A percentile compares a stretch with the other conserved stretches of the same genome.
These are phyloP conservation scores for Aspergillus sclerotioniger DNA, from an alignment of 495 filamentous ascomycete species.

Conservation along the genomic window DNA sequence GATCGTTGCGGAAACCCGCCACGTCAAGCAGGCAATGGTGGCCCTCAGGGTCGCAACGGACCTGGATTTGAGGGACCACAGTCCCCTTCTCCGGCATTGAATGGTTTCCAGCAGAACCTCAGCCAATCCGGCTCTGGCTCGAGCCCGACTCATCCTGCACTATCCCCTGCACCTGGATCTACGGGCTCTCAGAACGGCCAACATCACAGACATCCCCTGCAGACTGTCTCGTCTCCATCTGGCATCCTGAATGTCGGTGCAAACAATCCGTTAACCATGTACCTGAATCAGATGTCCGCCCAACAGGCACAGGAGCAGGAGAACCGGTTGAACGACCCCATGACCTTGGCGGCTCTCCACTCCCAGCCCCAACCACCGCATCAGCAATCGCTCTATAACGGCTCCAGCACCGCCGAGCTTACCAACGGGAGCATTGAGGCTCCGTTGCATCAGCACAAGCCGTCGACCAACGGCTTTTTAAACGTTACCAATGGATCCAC, in stretches of 20 bases:
- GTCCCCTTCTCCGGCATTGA: conserved; percentile 55
- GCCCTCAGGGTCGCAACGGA: conserved; percentile 58
- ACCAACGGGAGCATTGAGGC: conserved; percentile 52
- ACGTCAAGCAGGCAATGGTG: conserved; percentile 65
- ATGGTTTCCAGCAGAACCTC: conserved; percentile 48
- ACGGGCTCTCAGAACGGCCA: conserved; percentile 53
- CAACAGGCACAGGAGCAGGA: conserved; percentile 69
- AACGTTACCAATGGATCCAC: conserved; percentile 69
- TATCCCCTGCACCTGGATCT: conserved; percentile 57
- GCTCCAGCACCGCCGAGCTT: conserved; percentile 51
- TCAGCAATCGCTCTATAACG: conserved; percentile 52
- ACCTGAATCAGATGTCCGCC: conserved; percentile 79
- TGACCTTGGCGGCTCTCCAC: conserved; percentile 53
- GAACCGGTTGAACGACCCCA: conserved; percentile 48
- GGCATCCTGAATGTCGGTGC: conserved; percentile 72
- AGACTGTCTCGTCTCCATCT: conserved; percentile 58
- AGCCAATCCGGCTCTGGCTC: conserved; percentile 64
- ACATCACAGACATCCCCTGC: conserved; percentile 47
- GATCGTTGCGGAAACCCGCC: conserved; percentile 97
- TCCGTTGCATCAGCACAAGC: conserved; percentile 55
- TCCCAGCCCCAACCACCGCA: conserved; percentile 63
- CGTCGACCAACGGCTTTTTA: conserved; percentile 51
- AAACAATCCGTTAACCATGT: conserved; percentile 93
- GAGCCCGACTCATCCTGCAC: conserved; percentile 61
- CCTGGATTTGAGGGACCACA: conserved; percentile 58